Evolutionary conservation across 257 asterid genomes (phyloP), one percentile per base, ranked within the genome.

Genomic region (Petrea volubilis): DNA sequence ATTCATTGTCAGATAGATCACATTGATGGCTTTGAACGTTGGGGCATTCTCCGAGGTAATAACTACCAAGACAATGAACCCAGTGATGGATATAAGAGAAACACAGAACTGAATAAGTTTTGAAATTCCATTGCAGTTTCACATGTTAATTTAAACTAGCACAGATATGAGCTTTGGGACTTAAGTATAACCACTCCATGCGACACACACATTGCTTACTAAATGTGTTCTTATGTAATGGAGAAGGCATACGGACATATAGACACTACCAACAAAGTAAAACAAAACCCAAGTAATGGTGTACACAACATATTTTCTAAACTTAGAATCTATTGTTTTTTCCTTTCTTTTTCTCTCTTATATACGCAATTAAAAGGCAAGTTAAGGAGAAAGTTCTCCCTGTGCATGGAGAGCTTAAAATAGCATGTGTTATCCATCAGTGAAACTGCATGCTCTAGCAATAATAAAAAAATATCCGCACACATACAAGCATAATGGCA

Each of bases 1-100:
- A 79, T 71, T 61, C 51, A 21, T 67, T 56, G 60, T 80, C 51
- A 80, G 75, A 67, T 38, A 55, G 33, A 63, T 31, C 31, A 66
- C 46, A 64, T 64, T 51, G 34, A 67, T 18, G 50, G 64, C 43
- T 36, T 58, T 46, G 44, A 36, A 53, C 18, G 43, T 68, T 38
- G 6, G 38, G 14, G 34, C 43, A 60, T 52, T 61, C 25, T 60
- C 65, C 65, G 25, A 41, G n/a, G 33, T 20, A 24, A 41, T 50
- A 29, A 27, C 21, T 47, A 56, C 31, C 34, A 51, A 60, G 56
- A 60, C 31, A 68, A 64, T 13, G 31, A 36, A 29, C 17, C 9
- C 33, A 67, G 67, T 33, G 38, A 28, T 43, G 50, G 25, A 58
- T 44, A 23, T 20, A 52, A 28, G 41, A 68, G 55, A 41, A 52